Evolutionary conservation across 495 filamentous ascomycete species (phyloP), one percentile per base, ranked within the genome.

Genomic region (Penicillium macrosclerotiorum): DNA sequence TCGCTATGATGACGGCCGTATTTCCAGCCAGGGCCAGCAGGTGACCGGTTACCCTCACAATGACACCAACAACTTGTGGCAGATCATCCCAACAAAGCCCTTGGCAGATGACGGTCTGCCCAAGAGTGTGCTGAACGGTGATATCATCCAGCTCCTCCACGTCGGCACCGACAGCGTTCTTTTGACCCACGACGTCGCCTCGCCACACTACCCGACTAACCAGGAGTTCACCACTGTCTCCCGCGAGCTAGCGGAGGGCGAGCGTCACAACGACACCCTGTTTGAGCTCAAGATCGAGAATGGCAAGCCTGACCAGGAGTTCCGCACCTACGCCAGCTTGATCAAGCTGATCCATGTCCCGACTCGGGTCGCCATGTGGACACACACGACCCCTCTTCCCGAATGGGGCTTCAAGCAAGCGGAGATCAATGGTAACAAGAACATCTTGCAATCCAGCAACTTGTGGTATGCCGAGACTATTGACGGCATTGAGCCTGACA

Each of bases 361-460:
- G 1, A 91, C 89, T 46, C 90, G 91, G 51, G 93, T 98, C 23
- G 92, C 94, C 45, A 93, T 98, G 91, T 98, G 93, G 93, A 98
- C 93, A 2, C 92, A 96, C 64, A 84, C 87, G 5, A 90, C 81
- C 24, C 88, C 93, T 14, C 83, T 98, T 12, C 93, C 93, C 1
- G 93, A 98, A 12, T 98, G 93, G 93, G 93, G 78, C 23, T 91
- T 83, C 69, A 94, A 95, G 65, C 93, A 98, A 60, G 90, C 94
- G 51, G 93, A 98, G 64, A 96, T 98, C 74, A 98, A 98, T 63
- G 93, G 93, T 40, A 98, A 98, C 80, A 98, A 98, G 81, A 95
- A 96, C 66, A 69, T 94, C 37, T 75, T 81, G 33, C 89, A 95
- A 56, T 78, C 81, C 60, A 95, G 89, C 65, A 98, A 98, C 62